A percentile compares a stretch with the other conserved stretches of the same genome.
Evolutionary conservation across 2,329 filamentous ascomycete species (phyloP).

Genomic region (Curvularia hawaiiensis): DNA sequence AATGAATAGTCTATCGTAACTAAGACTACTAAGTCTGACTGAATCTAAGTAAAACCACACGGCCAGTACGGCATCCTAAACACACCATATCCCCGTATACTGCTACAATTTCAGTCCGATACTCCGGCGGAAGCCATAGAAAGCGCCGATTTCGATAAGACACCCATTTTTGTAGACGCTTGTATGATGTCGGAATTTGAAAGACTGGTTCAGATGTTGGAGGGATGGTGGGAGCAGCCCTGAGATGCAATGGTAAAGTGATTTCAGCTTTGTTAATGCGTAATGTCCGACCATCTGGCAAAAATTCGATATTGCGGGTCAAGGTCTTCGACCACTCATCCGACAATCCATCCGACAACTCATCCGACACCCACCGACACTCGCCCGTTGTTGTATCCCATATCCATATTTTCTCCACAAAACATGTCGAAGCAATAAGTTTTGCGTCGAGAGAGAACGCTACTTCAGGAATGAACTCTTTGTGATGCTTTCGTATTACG

Average conservation of each 20-base stretch:
- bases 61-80: background rate
- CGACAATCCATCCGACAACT: too few relatives aligned
- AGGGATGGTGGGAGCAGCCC: background rate
- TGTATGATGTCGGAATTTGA: too few relatives aligned
- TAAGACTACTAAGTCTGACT: background rate
- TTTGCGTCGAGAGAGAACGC: background rate
- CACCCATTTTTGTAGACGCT: too few relatives aligned
- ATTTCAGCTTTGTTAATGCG: background rate
- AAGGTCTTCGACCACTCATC: too few relatives aligned
- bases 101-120: background rate
- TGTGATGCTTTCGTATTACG: too few relatives aligned
- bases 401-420: too few relatives aligned
- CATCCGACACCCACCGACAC: background rate
- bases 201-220: background rate
- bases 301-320: background rate
- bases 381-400: background rate
- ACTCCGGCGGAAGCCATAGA: background rate
- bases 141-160: background rate
- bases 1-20: background rate
- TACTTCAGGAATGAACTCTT: too few relatives aligned
- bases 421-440: background rate
- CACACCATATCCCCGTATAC: background rate
- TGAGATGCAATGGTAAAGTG: background rate
- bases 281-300: background rate
- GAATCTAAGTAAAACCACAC: background rate